Conservation (phyloP, 2,329 filamentous ascomycete genomes). For the Aulographum hederae region DNA sequence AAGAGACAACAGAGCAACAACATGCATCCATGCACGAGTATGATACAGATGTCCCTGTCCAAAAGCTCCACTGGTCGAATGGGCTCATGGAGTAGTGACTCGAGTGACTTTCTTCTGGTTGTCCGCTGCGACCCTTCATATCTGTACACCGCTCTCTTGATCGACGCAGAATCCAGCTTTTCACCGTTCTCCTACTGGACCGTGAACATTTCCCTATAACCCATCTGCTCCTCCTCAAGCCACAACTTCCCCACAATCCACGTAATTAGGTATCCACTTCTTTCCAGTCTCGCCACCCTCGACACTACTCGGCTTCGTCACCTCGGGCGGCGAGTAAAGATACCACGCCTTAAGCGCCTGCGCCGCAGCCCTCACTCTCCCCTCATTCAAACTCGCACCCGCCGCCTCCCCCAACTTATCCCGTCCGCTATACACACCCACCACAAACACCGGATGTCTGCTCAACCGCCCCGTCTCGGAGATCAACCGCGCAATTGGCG, state of each 20-base stretch:
- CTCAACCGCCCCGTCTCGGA: conserved; percentile 79
- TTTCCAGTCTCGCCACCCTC: conserved; percentile 16
- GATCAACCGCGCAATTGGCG: conserved; percentile 70
- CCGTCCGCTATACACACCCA: conserved; percentile 79
- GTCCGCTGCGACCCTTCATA: too few relatives aligned
- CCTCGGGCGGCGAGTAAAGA: conserved; percentile 60
- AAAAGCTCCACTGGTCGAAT: too few relatives aligned
- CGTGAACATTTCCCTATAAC: too few relatives aligned
- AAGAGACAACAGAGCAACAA: too few relatives aligned
- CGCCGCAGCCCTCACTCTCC: conserved; percentile 62
- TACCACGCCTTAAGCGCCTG: conserved; percentile 89
- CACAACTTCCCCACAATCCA: conserved; percentile 37
- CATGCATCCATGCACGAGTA: too few relatives aligned
- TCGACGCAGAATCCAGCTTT: too few relatives aligned
- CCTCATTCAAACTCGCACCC: conserved; percentile 60
- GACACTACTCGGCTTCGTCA: conserved; percentile 32
- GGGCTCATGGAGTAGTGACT: too few relatives aligned
- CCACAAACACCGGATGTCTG: conserved; percentile 76
- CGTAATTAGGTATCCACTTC: conserved; percentile 34
- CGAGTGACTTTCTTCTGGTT: too few relatives aligned
- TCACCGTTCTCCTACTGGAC: too few relatives aligned
- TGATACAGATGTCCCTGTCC: too few relatives aligned
- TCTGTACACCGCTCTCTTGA: too few relatives aligned
- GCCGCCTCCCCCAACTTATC: conserved; percentile 89
- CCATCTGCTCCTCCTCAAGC: too few relatives aligned